Percentiles rank a stretch among this genome's conserved stretches.
Conservation (phyloP, 2,329 filamentous ascomycete species). For the Clonostachys solani region DNA sequence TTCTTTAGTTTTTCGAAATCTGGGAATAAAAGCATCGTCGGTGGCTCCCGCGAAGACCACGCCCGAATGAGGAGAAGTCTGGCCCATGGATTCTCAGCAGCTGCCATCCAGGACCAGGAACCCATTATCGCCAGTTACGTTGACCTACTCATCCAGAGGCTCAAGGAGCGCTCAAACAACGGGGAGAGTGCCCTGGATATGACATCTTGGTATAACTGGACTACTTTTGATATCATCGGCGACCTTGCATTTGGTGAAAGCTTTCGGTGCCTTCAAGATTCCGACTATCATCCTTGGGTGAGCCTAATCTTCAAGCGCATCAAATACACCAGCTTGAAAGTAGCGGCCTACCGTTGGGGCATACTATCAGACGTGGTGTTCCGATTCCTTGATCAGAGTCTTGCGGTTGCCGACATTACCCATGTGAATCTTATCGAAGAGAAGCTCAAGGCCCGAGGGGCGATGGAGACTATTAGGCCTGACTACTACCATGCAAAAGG, state of each 20-base stretch:
- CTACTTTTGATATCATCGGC: constrained; percentile 14
- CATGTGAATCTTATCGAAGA: no score
- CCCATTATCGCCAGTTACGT: constrained; percentile 14
- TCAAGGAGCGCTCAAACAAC: constrained; percentile 4
- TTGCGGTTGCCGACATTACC: no score
- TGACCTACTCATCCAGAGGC: constrained; percentile 13
- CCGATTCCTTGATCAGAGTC: no score
- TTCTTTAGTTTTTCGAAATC: no score
- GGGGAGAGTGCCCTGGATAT: constrained; percentile 11
- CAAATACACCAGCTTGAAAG: constrained; percentile 5
- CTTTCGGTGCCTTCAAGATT: constrained; percentile 6
- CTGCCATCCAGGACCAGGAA: constrained; percentile 21
- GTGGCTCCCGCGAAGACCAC: constrained; percentile 8
- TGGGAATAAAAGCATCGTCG: constrained; percentile 6
- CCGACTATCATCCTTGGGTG: constrained; percentile 7
- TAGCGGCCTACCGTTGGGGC: no score
- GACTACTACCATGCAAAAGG: no score
- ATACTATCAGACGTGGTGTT: no score
- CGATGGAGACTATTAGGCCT: no score
- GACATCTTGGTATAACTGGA: constrained; percentile 11
- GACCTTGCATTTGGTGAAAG: constrained; percentile 10
- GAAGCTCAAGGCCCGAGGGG: no score
- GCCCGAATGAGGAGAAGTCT: constrained; percentile 14
- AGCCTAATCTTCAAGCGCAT: constrained; percentile 13
- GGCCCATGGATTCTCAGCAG: constrained; percentile 19